Base-by-base conservation (phyloP, 1,284 basidiomycete species). In the Ganoderma multipileum region DNA sequence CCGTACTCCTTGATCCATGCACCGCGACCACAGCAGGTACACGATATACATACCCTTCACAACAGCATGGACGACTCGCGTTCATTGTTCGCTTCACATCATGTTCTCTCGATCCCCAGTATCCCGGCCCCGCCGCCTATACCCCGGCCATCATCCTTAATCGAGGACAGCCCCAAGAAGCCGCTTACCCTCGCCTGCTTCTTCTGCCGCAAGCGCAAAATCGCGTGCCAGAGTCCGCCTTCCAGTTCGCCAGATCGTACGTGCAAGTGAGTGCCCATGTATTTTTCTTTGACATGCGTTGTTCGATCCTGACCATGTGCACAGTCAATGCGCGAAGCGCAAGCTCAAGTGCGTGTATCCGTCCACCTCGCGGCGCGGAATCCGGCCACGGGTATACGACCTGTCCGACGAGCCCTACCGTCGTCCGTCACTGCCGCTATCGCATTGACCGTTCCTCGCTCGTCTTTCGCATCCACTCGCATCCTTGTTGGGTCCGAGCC, bases 171-270 rank as follows among this genome's bases (percentile, higher is more conserved):
- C 62, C 77, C 79, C 33, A 81, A 80, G 75, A 83, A 81, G 76
- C 79, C 80, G 62, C 80, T 82, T 16, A 82, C 80, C 47, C 76
- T 84, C 38, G 83, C 83, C 9, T 84, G 83, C 71, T 81, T 79
- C 68, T 84, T 84, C 74, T 84, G 83, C 70, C 74, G 83, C 41
- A 82, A 82, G 65, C 79, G 83, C 63, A 85, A 85, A 79, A 84
- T 84, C 64, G 83, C 83, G 18, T 85, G 83, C 72, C 80, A 82
- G 36, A 80, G 81, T 36, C 82, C 82, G 44, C 73, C 78, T 36
- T 79, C 79, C 54, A 81, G 76, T 33, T 78, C 76, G 47, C 71
- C 71, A 64, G 80, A 82, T 70, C 77, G 77, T 52, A 81, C 79
- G 1, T 84, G 83, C 83, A 82, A 81, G 83, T 84, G 74, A 75